Percentiles rank a stretch among this genome's conserved stretches.
phyloP scores from a whole-genome alignment of 2,329 filamentous ascomycete species.

The Teratosphaeria pseudoeucalypti region DNA sequence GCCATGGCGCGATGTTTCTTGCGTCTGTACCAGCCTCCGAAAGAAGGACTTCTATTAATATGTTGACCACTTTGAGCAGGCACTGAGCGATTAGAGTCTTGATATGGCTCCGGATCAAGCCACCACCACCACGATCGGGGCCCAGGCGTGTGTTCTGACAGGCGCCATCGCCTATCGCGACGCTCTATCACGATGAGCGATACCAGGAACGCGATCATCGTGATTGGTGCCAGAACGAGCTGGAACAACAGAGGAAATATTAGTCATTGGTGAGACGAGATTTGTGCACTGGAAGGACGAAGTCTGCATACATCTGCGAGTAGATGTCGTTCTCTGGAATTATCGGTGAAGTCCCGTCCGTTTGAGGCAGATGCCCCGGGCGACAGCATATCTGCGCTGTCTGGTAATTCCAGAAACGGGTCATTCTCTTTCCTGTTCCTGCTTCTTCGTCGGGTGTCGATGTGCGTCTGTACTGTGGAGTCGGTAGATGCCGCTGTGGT shows the following conservation, averaged over 20 bases:
- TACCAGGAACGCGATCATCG: slow-evolving; percentile 54
- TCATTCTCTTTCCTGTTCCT: slow-evolving; percentile 17
- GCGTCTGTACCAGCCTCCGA: slow-evolving; percentile 26
- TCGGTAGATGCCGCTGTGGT: neutral
- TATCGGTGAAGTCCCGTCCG: slow-evolving; percentile 3
- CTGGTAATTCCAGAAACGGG: slow-evolving; percentile 20
- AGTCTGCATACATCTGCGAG: slow-evolving; percentile 14
- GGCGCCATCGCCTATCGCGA: slow-evolving; percentile 42
- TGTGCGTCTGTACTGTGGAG: slow-evolving; percentile 7
- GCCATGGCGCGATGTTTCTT: slow-evolving; percentile 46
- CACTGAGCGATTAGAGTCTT: slow-evolving; percentile 15
- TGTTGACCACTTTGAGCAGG: neutral
- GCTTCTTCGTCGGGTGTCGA: slow-evolving; percentile 9
- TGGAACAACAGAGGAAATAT: slow-evolving; percentile 4
- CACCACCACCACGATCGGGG: slow-evolving; percentile 22
- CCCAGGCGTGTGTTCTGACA: slow-evolving; percentile 26
- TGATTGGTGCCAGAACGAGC: slow-evolving; percentile 50
- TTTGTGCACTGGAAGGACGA: neutral
- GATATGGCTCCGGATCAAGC: slow-evolving; percentile 36
- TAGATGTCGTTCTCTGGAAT: slow-evolving; percentile 7
- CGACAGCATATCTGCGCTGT: slow-evolving; percentile 13
- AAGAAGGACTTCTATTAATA: slow-evolving; percentile 1
- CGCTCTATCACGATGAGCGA: slow-evolving; percentile 55
- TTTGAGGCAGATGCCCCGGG: slow-evolving; percentile 13
- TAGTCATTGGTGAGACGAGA: slow-evolving; percentile 4